These are phyloP conservation scores for Ruellia speciosa DNA, from an alignment of 305 asterid genomes.

Conservation along the genomic window DNA sequence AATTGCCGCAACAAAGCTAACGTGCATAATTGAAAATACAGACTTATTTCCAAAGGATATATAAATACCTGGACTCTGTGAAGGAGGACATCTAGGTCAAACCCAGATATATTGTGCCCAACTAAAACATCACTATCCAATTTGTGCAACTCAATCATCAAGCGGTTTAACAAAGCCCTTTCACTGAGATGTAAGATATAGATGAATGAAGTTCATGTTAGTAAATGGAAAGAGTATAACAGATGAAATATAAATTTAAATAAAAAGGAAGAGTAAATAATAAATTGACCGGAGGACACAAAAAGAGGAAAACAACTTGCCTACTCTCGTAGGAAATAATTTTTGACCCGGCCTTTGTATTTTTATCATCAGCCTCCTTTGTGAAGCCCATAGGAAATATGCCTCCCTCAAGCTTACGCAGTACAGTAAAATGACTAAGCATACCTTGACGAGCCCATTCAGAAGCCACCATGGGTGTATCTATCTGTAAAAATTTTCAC, in stretches of 20 bases:
- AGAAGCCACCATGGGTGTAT: slow-evolving; percentile 76
- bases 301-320: slow-evolving; percentile 33
- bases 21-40: slow-evolving; percentile 15
- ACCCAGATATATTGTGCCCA: slow-evolving; percentile 97
- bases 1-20: slow-evolving; percentile 17
- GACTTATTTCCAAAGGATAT: slow-evolving; percentile 19
- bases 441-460: slow-evolving; percentile 73
- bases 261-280: slow-evolving; percentile 15
- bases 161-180: slow-evolving; percentile 82
- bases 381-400: slow-evolving; percentile 87
- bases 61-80: slow-evolving; percentile 82
- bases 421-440: slow-evolving; percentile 83
- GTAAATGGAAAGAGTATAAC: slow-evolving; percentile 13
- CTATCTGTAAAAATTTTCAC: slow-evolving; percentile 57
- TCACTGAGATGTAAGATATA: slow-evolving; percentile 49
- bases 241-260: slow-evolving; percentile 9
- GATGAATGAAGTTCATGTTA: slow-evolving; percentile 13
- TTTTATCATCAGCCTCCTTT: slow-evolving; percentile 73
- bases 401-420: slow-evolving; percentile 89
- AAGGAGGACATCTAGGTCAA: slow-evolving; percentile 95
- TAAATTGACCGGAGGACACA: slow-evolving; percentile 11
- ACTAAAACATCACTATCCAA: slow-evolving; percentile 89
- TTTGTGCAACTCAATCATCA: slow-evolving; percentile 84
- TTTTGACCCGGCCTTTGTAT: slow-evolving; percentile 69
- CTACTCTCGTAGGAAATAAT: slow-evolving; percentile 73